A percentile compares a stretch with the other conserved stretches of the same genome.
These are phyloP conservation scores for Penicillium coprophilum DNA, from an alignment of 495 filamentous ascomycete genomes.

Conservation along the genomic window DNA sequence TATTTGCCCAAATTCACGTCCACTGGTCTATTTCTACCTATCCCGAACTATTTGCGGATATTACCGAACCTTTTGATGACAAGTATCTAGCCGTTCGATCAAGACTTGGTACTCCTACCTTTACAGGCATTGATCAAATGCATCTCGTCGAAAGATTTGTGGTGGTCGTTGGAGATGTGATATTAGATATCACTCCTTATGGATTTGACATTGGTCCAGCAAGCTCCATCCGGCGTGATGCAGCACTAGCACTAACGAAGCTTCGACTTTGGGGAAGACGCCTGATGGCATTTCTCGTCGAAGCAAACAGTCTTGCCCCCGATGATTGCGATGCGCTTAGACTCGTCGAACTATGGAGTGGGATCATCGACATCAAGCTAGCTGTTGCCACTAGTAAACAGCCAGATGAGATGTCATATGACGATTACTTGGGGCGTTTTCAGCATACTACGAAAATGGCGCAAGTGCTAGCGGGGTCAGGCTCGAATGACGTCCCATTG, in stretches of 20 bases:
- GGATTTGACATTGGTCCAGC: not conserved
- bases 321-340: not conserved
- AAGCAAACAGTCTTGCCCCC: not conserved
- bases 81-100: not conserved
- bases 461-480: not conserved
- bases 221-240: not conserved
- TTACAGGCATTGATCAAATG: not conserved
- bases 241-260: not conserved
- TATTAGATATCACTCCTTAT: not conserved
- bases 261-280: not conserved
- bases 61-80: not conserved
- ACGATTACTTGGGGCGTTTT: not conserved
- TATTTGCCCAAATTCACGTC: not conserved
- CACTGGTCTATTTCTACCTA: not conserved
- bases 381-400: not conserved
- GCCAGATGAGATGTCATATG: not conserved
- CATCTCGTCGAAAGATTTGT: not conserved
- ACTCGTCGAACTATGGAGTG: not conserved
- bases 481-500: not conserved
- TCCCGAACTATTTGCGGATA: not conserved
- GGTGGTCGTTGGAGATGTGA: not conserved
- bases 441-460: not conserved
- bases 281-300: not conserved
- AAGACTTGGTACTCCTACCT: not conserved
- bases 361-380: not conserved